These are phyloP conservation scores for Zoysia matrella DNA, from an alignment of 202 grass and related monocot genomes.

Conservation along the genomic window DNA sequence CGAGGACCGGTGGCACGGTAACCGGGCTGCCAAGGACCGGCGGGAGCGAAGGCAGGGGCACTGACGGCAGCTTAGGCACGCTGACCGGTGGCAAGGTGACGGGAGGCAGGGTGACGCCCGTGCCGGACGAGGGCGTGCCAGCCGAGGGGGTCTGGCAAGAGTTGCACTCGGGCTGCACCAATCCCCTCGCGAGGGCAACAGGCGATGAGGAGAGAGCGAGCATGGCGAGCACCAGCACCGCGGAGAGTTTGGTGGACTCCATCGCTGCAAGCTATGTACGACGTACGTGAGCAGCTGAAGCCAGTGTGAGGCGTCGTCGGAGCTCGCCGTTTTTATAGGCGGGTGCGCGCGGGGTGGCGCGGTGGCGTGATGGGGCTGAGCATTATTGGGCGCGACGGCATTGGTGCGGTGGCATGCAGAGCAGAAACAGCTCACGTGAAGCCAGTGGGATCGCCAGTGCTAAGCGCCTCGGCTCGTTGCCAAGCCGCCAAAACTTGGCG, in stretches of 20 bases:
- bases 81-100: background rate
- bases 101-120: background rate
- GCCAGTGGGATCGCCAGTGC: conserved; percentile 41
- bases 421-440: conserved; percentile 45
- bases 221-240: conserved; percentile 64
- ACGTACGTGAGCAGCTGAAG: background rate
- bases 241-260: conserved; percentile 74
- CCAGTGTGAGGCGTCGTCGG: conserved; percentile 2
- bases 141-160: conserved; percentile 30
- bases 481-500: conserved; percentile 47
- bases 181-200: conserved; percentile 46
- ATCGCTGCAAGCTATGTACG: conserved; percentile 25
- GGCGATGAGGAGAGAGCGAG: conserved; percentile 62
- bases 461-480: conserved; percentile 39
- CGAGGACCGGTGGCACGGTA: conserved; percentile 14
- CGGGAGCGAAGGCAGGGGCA: background rate
- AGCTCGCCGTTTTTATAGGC: conserved; percentile 46
- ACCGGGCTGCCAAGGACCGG: background rate
- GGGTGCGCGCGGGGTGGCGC: background rate
- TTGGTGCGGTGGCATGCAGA: conserved; percentile 24
- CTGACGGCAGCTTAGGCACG: background rate
- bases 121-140: background rate
- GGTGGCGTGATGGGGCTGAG: background rate
- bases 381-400: conserved; percentile 26
- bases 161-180: conserved; percentile 22